phyloP scores from a whole-genome alignment of 2,329 filamentous ascomycete genomes.

The Diaporthe vexans region DNA sequence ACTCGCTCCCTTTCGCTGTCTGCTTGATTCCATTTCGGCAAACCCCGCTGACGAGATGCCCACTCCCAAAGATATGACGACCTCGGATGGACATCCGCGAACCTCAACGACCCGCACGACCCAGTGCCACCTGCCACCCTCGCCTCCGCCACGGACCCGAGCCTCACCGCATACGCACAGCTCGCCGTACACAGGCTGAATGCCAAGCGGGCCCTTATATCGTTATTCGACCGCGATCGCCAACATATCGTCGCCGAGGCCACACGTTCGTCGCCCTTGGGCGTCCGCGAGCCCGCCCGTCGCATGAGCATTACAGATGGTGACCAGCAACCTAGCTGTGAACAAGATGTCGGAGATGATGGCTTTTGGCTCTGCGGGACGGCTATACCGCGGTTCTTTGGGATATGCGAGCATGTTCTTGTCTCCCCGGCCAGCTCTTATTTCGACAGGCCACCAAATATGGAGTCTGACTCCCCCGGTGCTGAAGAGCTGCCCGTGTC shows the following conservation, averaged over 20 bases:
- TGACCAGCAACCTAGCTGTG: background rate
- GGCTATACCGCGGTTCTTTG: conserved; percentile 48
- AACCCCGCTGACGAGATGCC: conserved; percentile 15
- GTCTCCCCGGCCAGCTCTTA: background rate
- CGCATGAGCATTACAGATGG: conserved; percentile 18
- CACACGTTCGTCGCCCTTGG: conserved; percentile 56
- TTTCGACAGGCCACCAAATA: background rate
- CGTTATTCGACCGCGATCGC: conserved; percentile 62
- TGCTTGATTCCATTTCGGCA: no score
- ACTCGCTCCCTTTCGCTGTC: background rate
- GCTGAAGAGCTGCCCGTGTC: conserved; percentile 49
- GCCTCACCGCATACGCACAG: conserved; percentile 65
- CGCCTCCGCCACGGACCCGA: conserved; percentile 50
- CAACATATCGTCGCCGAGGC: conserved; percentile 68
- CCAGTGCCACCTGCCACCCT: conserved; percentile 40
- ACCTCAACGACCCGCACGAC: conserved; percentile 31
- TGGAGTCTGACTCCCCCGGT: background rate
- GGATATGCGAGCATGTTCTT: conserved; percentile 51
- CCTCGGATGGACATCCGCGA: conserved; percentile 43
- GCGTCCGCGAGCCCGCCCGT: conserved; percentile 37
- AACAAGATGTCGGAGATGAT: conserved; percentile 26
- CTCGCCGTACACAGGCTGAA: conserved; percentile 60
- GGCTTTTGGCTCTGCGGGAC: conserved; percentile 48
- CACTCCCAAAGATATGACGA: conserved; percentile 42
- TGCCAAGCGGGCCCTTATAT: conserved; percentile 60